Conservation (phyloP, 2,329 filamentous ascomycete genomes). For the Leptographium procerum region DNA sequence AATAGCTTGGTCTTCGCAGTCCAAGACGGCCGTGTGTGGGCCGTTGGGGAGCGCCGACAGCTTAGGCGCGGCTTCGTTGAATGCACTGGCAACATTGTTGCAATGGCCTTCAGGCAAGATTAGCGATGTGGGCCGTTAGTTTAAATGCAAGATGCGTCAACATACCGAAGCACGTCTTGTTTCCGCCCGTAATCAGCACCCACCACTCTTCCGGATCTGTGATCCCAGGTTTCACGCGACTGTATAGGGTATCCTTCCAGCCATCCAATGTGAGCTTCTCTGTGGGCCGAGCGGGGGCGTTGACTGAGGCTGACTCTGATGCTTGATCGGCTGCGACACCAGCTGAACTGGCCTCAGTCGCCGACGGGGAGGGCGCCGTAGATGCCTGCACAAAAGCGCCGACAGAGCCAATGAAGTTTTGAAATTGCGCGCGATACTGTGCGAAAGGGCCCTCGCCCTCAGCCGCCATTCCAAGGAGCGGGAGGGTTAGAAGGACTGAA, state of each 20-base stretch:
- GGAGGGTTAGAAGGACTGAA: conserved; percentile 40
- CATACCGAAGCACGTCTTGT: conserved; percentile 64
- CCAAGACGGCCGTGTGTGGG: conserved; percentile 57
- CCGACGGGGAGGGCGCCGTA: conserved; percentile 3
- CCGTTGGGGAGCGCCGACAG: conserved; percentile 49
- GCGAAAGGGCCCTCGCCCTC: conserved; percentile 31
- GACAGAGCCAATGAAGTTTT: conserved; percentile 51
- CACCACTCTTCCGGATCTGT: conserved; percentile 64
- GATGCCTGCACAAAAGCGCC: conserved; percentile 37
- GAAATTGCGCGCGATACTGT: conserved; percentile 52
- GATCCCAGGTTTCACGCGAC: conserved; percentile 45
- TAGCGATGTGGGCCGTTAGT: not conserved
- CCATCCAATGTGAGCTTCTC: conserved; percentile 53
- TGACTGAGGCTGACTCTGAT: conserved; percentile 12
- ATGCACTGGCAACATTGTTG: conserved; percentile 49
- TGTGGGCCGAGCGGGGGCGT: conserved; percentile 32
- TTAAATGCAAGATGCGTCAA: not conserved
- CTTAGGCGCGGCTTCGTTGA: conserved; percentile 52
- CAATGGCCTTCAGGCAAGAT: conserved; percentile 44
- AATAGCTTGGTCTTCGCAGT: conserved; percentile 64
- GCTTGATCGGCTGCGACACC: conserved; percentile 10
- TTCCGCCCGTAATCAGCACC: conserved; percentile 61
- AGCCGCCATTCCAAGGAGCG: conserved; percentile 41
- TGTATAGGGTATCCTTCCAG: conserved; percentile 59
- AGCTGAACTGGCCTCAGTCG: not conserved